phyloP scores from a whole-genome alignment of 164 flowering plant genomes.

The Vitis rotundifolia region DNA sequence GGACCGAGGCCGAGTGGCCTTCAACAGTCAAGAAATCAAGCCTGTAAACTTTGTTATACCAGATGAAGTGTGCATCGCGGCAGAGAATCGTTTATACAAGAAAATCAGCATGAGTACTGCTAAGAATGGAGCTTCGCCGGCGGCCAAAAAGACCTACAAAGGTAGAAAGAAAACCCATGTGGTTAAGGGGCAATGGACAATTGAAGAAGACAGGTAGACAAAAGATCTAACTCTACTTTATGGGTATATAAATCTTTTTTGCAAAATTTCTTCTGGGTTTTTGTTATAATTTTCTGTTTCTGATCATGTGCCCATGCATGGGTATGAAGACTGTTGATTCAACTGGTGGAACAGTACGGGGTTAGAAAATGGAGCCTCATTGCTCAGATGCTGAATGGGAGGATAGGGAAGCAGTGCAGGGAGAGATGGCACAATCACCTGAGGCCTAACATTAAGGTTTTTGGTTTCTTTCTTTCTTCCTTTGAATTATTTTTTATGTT shows the following conservation, averaged over 20 bases:
- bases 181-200: conserved; percentile 83
- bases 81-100: conserved; percentile 25
- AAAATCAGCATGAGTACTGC: conserved; percentile 15
- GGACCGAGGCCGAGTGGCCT: conserved; percentile 5
- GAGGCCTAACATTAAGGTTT: conserved; percentile 50
- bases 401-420: conserved; percentile 56
- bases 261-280: not conserved
- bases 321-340: conserved; percentile 40
- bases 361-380: conserved; percentile 48
- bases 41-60: conserved; percentile 36
- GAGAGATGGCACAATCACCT: conserved; percentile 62
- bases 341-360: conserved; percentile 41
- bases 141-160: conserved; percentile 27
- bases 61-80: conserved; percentile 46
- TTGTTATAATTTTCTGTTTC: not conserved
- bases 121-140: conserved; percentile 7
- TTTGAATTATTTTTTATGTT: not conserved
- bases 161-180: conserved; percentile 36
- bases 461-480: not conserved
- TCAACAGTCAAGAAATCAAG: conserved; percentile 24
- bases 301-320: not conserved
- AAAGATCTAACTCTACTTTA: not conserved
- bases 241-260: not conserved
- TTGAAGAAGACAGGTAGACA: conserved; percentile 81
- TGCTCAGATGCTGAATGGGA: conserved; percentile 45